Conservation (phyloP, 2,329 filamentous ascomycete species). For the Apiospora aurea region DNA sequence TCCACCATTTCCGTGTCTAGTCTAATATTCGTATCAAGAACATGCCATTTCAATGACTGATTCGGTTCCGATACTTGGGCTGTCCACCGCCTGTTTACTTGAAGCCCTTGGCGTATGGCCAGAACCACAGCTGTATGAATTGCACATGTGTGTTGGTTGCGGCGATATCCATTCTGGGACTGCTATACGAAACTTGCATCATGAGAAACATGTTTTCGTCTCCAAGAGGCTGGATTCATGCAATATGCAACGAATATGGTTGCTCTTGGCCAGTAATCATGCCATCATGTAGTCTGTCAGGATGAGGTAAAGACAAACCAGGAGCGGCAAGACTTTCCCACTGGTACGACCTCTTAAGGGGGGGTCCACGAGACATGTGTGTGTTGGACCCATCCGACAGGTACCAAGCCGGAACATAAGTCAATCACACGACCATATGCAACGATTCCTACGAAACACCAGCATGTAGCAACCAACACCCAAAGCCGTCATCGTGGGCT, state of each 20-base stretch:
- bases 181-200: neutral
- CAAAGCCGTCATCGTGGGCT: slow-evolving; percentile 37
- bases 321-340: too few relatives aligned
- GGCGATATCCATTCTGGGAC: neutral
- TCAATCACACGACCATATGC: too few relatives aligned
- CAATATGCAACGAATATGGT: neutral
- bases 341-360: too few relatives aligned
- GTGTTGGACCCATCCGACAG: too few relatives aligned
- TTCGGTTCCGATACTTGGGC: neutral
- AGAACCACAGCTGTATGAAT: neutral
- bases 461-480: neutral
- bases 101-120: neutral
- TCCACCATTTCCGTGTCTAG: neutral
- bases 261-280: neutral
- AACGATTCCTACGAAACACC: too few relatives aligned
- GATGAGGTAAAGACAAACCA: neutral
- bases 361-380: too few relatives aligned
- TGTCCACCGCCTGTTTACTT: neutral
- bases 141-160: neutral
- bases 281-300: neutral
- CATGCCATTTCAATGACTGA: neutral
- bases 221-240: neutral
- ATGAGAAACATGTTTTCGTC: neutral
- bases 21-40: neutral
- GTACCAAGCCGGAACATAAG: too few relatives aligned